Conservation (phyloP, 768 basidiomycete genomes). For the Rhodotorula babjevae region DNA sequence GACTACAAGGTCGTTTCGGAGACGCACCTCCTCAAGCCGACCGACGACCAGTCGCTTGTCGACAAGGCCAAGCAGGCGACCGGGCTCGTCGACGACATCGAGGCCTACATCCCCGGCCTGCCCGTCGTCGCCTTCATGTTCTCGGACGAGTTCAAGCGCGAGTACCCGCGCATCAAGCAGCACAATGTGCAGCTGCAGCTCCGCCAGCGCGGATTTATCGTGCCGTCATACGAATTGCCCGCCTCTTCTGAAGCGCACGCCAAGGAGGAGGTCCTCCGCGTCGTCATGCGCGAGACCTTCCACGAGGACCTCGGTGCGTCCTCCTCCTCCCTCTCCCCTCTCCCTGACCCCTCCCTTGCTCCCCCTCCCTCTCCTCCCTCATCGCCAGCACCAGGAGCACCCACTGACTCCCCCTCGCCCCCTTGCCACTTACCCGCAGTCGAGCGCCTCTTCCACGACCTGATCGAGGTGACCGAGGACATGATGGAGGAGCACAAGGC, state of each 20-base stretch:
- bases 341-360: neutral
- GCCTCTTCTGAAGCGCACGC: constrained; percentile 46
- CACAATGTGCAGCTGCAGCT: constrained; percentile 55
- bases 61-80: constrained; percentile 46
- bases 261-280: constrained; percentile 59
- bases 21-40: constrained; percentile 53
- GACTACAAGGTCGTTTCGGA: constrained; percentile 48
- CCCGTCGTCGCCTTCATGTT: constrained; percentile 57
- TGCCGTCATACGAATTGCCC: constrained; percentile 50
- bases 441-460: constrained; percentile 61
- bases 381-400: neutral
- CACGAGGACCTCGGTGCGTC: constrained; percentile 33
- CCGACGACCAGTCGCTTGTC: constrained; percentile 38
- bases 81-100: constrained; percentile 54
- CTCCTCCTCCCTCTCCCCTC: neutral
- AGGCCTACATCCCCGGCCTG: constrained; percentile 53
- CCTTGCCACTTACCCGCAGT: neutral
- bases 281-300: constrained; percentile 50
- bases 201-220: constrained; percentile 53
- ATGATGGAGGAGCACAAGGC: constrained; percentile 49
- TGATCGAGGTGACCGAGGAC: constrained; percentile 64
- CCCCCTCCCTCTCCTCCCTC: neutral
- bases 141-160: constrained; percentile 55
- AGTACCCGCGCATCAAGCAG: constrained; percentile 43
- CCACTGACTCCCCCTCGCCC: too few relatives aligned